Conservation (phyloP, 2,329 filamentous ascomycete genomes). For the Chrysosporium keratinophilum region DNA sequence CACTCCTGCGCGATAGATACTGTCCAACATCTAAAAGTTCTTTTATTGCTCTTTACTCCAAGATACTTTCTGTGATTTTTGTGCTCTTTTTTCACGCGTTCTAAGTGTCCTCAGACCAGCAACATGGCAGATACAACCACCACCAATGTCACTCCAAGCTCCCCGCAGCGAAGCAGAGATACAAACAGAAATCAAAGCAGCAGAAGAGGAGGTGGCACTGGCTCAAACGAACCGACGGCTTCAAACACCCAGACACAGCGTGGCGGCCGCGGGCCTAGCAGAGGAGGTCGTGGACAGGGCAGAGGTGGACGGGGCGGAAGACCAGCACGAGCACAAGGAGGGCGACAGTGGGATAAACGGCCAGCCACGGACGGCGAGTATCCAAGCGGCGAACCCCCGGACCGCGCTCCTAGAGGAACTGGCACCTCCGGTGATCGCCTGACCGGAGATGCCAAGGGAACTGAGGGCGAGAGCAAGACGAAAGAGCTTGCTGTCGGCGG, state of each 20-base stretch:
- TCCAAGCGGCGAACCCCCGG: slow-evolving; percentile 33
- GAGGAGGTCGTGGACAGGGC: slow-evolving; percentile 4
- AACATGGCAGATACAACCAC: slow-evolving; percentile 11
- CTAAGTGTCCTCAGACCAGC: not conserved
- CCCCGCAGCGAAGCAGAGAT: slow-evolving; percentile 4
- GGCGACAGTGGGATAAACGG: not conserved
- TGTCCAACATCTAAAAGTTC: too few species aligned
- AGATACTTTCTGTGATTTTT: not conserved
- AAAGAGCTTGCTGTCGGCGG: slow-evolving; percentile 10
- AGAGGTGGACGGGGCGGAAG: not conserved
- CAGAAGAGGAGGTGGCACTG: slow-evolving; percentile 1
- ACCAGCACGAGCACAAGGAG: not conserved
- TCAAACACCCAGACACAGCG: not conserved
- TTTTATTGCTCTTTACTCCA: not conserved
- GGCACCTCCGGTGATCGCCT: slow-evolving; percentile 39
- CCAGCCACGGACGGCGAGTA: slow-evolving; percentile 16
- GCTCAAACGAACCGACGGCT: not conserved
- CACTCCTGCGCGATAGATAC: too few species aligned
- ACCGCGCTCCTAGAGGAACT: slow-evolving; percentile 26
- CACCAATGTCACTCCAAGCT: slow-evolving; percentile 1
- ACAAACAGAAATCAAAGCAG: not conserved
- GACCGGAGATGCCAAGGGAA: slow-evolving; percentile 38
- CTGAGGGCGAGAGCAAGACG: slow-evolving; percentile 24
- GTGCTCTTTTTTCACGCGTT: not conserved
- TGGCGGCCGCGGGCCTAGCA: slow-evolving; percentile 10